phyloP scores from a whole-genome alignment of 1,284 basidiomycete species.

The Cutaneotrichosporon cyanovorans region DNA sequence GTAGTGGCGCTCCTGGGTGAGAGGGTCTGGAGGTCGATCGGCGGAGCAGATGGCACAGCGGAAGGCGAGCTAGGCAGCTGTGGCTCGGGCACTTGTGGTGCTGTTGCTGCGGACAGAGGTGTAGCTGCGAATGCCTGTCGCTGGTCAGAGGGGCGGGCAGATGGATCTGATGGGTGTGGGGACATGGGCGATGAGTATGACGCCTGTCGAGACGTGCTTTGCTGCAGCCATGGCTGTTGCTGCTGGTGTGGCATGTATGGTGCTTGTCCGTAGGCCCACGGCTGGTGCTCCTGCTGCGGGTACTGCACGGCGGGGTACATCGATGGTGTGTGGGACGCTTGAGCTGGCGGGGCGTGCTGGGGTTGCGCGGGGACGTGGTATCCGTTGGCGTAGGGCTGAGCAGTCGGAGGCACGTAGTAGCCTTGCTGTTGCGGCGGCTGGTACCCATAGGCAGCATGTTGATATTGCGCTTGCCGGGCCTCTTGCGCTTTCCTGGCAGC shows the following conservation, averaged over 20 bases:
- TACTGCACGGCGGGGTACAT: slow-evolving; percentile 5
- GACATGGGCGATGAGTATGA: slow-evolving; percentile 55
- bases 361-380: slow-evolving; percentile 16
- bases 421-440: slow-evolving; percentile 11
- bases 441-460: slow-evolving; percentile 17
- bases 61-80: neutral
- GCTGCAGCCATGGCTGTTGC: neutral
- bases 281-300: slow-evolving; percentile 20
- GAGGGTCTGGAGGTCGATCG: neutral
- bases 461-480: slow-evolving; percentile 32
- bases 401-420: slow-evolving; percentile 16
- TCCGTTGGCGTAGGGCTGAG: slow-evolving; percentile 20
- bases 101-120: neutral
- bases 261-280: neutral
- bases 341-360: slow-evolving; percentile 9
- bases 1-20: neutral
- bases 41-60: slow-evolving; percentile 3
- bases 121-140: slow-evolving; percentile 2
- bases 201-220: slow-evolving; percentile 15
- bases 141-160: slow-evolving; percentile 11
- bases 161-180: slow-evolving; percentile 38
- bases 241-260: slow-evolving; percentile 12
- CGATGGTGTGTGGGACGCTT: slow-evolving; percentile 9
- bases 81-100: neutral
- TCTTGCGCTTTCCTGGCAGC: slow-evolving; percentile 39